Base-by-base conservation (phyloP, 2,329 filamentous ascomycete genomes). In the Tympanopsis confertula region DNA sequence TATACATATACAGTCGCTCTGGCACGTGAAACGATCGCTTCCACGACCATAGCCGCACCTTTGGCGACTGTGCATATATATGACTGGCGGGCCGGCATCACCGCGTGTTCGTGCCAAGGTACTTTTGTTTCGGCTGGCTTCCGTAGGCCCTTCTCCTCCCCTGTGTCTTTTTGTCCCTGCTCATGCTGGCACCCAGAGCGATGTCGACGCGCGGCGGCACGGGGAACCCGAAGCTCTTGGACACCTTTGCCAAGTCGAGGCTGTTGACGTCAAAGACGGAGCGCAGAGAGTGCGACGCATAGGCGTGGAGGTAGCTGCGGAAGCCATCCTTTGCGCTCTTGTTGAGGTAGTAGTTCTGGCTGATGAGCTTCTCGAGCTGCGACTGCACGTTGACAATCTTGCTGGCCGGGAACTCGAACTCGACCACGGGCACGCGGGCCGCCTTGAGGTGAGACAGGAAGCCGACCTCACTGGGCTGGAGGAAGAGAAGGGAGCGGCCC, bases 331-430 rank as follows among this genome's bases (percentile, higher is more conserved):
- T 82, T 43, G 78, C 78, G 49, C 68, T 74, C 73, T 94, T 89
- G 66, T 95, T 91, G 41, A 98, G 72, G 59, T 95, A 95, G 67
- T 96, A 96, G 62, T 98, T 96, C 57, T 91, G 83, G 20, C 76
- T 76, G 51, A 98, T 93, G 47, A 96, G 73, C 63, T 89, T 91
- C 69, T 96, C 88, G 7, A 96, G 74, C 60, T 95, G 87, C 51
- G 83, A 78, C 65, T 93, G 81, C 47, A 94, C 79, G 52, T 93
- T 91, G 52, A 89, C 69, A 46, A 98, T 86, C 70, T 94, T 94
- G 65, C 85, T 88, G 40, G 78, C 69, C 2, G 89, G 89, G 54
- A 98, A 91, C 54, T 96, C 89, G 52, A 94, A 96, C 60, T 98
- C 91, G 19, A 94, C 85, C 5, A 98, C 80, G 2, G 91, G 91